These are phyloP conservation scores for Choanephora cucurbitarum DNA, from an alignment of 371 early-diverging fungal species.

Conservation along the genomic window DNA sequence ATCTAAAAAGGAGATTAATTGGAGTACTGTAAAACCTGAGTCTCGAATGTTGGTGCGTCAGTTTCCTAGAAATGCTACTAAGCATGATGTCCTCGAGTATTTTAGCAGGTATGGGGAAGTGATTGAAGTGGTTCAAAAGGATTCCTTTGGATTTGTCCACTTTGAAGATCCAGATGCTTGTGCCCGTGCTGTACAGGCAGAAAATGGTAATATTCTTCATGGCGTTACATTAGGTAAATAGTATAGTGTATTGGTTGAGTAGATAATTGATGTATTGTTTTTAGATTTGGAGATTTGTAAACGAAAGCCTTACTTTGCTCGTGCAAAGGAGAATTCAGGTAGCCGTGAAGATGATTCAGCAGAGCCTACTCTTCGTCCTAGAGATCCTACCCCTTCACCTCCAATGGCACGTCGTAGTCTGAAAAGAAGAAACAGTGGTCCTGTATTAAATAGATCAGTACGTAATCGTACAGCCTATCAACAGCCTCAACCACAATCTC, in stretches of 20 bases:
- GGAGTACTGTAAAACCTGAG: constrained; percentile 38
- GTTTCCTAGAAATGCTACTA: constrained; percentile 34
- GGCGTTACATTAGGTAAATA: constrained; percentile 41
- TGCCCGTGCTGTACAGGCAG: constrained; percentile 40
- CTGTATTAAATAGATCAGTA: neutral
- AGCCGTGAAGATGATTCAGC: neutral
- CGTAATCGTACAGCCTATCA: too few species aligned
- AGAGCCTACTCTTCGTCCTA: neutral
- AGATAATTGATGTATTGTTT: neutral
- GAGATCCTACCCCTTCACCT: neutral
- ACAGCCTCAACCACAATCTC: too few species aligned
- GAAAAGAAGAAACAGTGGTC: neutral
- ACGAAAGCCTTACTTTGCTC: constrained; percentile 30
- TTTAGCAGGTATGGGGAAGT: constrained; percentile 53
- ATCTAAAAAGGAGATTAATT: constrained; percentile 32
- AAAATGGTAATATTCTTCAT: constrained; percentile 43
- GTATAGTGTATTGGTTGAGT: neutral
- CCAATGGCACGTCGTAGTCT: neutral
- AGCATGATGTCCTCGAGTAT: constrained; percentile 38
- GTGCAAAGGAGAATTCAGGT: constrained; percentile 14
- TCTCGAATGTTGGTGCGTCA: constrained; percentile 47
- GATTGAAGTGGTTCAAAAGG: constrained; percentile 41
- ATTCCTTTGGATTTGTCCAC: constrained; percentile 46
- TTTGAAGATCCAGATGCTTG: constrained; percentile 43
- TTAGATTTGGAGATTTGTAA: constrained; percentile 33